A percentile compares a stretch with the other conserved stretches of the same genome.
Conservation (phyloP, 805 yeast genomes). For the Teunomyces barrocoloradensis region DNA sequence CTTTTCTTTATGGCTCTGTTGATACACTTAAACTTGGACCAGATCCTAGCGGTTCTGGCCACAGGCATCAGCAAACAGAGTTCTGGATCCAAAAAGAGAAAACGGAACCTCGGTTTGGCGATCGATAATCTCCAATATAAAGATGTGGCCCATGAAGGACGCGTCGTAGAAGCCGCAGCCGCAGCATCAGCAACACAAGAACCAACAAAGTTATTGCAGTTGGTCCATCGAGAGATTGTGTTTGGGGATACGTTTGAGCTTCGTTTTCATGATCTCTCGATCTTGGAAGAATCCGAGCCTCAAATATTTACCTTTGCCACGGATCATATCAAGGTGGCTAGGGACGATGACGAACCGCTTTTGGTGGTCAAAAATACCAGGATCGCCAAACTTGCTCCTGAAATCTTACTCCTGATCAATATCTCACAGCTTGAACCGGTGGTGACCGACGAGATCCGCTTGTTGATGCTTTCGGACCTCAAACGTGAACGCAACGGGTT, state of each 20-base stretch:
- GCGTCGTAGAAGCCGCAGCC: conserved; percentile 4
- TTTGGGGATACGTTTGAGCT: conserved; percentile 8
- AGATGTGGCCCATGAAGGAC: conserved; percentile 10
- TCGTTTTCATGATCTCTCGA: neutral
- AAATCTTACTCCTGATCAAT: conserved; percentile 13
- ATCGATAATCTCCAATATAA: conserved; percentile 16
- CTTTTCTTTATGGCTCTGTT: conserved; percentile 5
- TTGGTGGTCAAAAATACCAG: conserved; percentile 9
- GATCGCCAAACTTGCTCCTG: conserved; percentile 8
- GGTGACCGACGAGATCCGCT: conserved; percentile 13
- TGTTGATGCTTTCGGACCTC: conserved; percentile 10
- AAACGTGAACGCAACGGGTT: conserved; percentile 11
- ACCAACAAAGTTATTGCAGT: conserved; percentile 4
- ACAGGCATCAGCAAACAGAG: neutral
- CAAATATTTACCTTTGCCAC: conserved; percentile 9
- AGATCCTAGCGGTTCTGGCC: conserved; percentile 8
- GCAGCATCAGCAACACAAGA: conserved; percentile 1
- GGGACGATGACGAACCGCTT: conserved; percentile 5
- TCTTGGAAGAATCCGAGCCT: conserved; percentile 4
- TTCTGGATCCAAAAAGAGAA: conserved; percentile 8
- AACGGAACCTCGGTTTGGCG: conserved; percentile 8
- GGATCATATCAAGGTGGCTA: conserved; percentile 13
- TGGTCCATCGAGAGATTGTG: conserved; percentile 11
- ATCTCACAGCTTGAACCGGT: conserved; percentile 5
- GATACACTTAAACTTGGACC: conserved; percentile 14